Base-by-base conservation (phyloP, 2,329 filamentous ascomycete genomes). In the Exophiala alcalophila region DNA sequence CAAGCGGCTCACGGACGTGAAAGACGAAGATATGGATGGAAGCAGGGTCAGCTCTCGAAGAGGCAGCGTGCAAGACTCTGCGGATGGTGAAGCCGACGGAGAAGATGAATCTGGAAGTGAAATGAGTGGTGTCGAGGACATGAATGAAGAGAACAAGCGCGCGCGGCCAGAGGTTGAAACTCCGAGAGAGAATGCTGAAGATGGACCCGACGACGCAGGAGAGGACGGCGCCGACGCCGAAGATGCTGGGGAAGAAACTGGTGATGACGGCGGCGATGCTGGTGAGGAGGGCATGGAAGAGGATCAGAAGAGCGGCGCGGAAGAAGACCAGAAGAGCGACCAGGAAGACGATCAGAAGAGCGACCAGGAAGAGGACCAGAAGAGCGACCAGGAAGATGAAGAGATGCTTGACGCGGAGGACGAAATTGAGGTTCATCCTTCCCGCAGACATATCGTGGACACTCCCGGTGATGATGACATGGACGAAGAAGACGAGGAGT, bases 21-120 rank as follows among this genome's bases (percentile, higher is more conserved):
- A 76, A 69, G 24, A 39, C 18, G 43, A 75, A 69, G 63, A 72
- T 66, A 56, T 67, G 66, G 56, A 53, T 9, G 52, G 56, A 9
- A 62, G 62, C 30, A 61, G 60, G 12, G 62, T 67, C 21, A 77
- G 69, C 35, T 81, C 78, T 43, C 72, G 74, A 4, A 71, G 73
- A 0, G 76, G 74, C 4, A 86, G 77, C 46, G 65, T 81, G 5
- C 77, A 81, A 47, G 80, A 83, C 47, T 81, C 76, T 27, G 81
- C 77, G 0, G 81, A 84, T 49, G 80, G 80, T 38, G 82, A 85
- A 48, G 74, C 81, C 4, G 70, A 78, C 18, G 65, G 74, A 3
- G 75, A 73, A 23, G 41, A 49, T 12, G 38, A 48, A 14, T 44
- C 47, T 6, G 51, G 38, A 12, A 54, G 48, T 33, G 51, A 54